Evolutionary conservation across 176 grass and related monocot genomes (phyloP).

Genomic region (Musa schizocarpa): DNA sequence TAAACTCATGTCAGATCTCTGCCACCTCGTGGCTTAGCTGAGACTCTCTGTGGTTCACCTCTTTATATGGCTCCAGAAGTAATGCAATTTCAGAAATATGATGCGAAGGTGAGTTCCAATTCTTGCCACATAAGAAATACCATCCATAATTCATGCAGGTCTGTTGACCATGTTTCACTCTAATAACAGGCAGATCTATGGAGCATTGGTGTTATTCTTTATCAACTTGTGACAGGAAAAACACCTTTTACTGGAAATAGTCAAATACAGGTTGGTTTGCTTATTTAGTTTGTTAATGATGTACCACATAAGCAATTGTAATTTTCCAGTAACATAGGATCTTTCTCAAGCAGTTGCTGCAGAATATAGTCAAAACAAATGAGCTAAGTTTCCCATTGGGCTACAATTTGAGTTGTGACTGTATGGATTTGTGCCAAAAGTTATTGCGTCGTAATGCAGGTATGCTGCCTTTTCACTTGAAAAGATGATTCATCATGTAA

Average conservation of each 20-base stretch:
- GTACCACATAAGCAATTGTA: not conserved
- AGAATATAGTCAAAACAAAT: slow-evolving; percentile 63
- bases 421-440: slow-evolving; percentile 86
- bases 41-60: slow-evolving; percentile 97
- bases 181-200: slow-evolving; percentile 95
- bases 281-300: slow-evolving; percentile 18
- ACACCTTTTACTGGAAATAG: slow-evolving; percentile 85
- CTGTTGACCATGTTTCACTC: slow-evolving; percentile 23
- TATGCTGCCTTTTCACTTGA: slow-evolving; percentile 13
- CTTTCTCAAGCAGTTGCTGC: slow-evolving; percentile 44
- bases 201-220: slow-evolving; percentile 95
- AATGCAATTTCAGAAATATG: slow-evolving; percentile 90
- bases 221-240: slow-evolving; percentile 85
- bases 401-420: slow-evolving; percentile 53
- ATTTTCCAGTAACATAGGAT: slow-evolving; percentile 12
- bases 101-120: slow-evolving; percentile 65
- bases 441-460: slow-evolving; percentile 79
- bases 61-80: slow-evolving; percentile 99
- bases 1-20: slow-evolving; percentile 13
- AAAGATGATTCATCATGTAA: not conserved
- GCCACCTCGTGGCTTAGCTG: slow-evolving; percentile 50
- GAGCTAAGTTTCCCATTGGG: slow-evolving; percentile 56
- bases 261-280: slow-evolving; percentile 66
- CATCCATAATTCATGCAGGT: slow-evolving; percentile 19
- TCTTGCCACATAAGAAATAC: slow-evolving; percentile 9